phyloP scores from a whole-genome alignment of 2,329 filamentous ascomycete genomes.

The Cercospora berteroae region DNA sequence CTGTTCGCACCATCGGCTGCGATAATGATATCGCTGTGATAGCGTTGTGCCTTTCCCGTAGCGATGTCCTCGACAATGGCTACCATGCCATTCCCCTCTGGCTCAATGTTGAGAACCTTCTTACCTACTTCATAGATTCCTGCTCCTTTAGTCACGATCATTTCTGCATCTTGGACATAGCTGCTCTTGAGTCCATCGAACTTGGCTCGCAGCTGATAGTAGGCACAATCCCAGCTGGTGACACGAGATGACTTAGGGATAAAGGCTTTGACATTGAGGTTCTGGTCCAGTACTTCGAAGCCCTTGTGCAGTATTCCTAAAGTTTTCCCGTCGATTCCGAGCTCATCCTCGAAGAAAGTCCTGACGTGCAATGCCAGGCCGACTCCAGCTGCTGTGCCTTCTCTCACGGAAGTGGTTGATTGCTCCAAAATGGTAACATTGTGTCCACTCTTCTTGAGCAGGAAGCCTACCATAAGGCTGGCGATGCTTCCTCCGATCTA shows the following conservation, averaged over 20 bases:
- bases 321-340: conserved; percentile 17
- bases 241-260: conserved; percentile 1
- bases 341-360: conserved; percentile 25
- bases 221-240: conserved; percentile 26
- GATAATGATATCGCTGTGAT: conserved; percentile 24
- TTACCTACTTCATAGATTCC: conserved; percentile 16
- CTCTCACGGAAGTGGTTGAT: conserved; percentile 21
- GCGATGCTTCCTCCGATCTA: conserved; percentile 46
- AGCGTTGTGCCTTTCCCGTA: conserved; percentile 9
- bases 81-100: conserved; percentile 5
- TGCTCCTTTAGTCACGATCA: conserved; percentile 7
- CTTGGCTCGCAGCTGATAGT: conserved; percentile 24
- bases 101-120: conserved; percentile 14
- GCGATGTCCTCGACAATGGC: conserved; percentile 13
- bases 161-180: conserved; percentile 18
- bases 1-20: conserved; percentile 29
- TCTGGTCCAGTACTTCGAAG: conserved; percentile 19
- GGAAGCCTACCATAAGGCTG: conserved; percentile 43
- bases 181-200: conserved; percentile 23
- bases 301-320: conserved; percentile 15
- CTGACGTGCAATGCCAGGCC: conserved; percentile 19
- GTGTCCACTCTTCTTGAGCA: conserved; percentile 45
- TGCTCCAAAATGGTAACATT: conserved; percentile 41
- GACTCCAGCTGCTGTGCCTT: conserved; percentile 27
- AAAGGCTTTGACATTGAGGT: conserved; percentile 14